Percentiles rank a stretch among this genome's conserved stretches.
Evolutionary conservation across 2,329 filamentous ascomycete species (phyloP).

Genomic region (Colletotrichum ledebouriae): DNA sequence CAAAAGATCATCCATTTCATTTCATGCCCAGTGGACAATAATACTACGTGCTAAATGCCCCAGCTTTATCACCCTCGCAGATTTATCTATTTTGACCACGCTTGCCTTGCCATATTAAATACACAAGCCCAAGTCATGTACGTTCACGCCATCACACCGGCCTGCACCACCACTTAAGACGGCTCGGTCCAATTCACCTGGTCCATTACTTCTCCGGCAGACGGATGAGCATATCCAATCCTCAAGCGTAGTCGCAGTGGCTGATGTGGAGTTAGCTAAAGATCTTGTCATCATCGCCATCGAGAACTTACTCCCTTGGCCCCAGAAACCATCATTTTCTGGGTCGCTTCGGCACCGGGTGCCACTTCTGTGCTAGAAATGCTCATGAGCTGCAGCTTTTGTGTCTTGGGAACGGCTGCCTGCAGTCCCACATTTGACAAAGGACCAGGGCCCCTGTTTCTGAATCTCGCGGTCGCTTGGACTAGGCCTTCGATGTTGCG

Average conservation of each 20-base stretch:
- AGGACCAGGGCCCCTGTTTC: conserved; percentile 77
- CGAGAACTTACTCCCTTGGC: conserved; percentile 84
- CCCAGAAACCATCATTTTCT: conserved; percentile 88
- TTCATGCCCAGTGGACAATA: conserved; percentile 1
- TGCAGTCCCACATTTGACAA: conserved; percentile 87
- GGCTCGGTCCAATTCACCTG: conserved; percentile 98
- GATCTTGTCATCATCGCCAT: background rate
- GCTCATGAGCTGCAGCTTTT: conserved; percentile 91
- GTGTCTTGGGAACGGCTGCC: conserved; percentile 95
- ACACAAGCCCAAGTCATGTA: conserved; percentile 25
- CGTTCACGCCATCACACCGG: background rate
- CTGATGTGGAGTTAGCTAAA: conserved; percentile 60
- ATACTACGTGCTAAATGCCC: background rate
- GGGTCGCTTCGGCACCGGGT: conserved; percentile 85
- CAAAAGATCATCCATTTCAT: background rate
- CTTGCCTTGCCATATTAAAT: conserved; percentile 36
- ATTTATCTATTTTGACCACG: conserved; percentile 34
- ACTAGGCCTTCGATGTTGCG: conserved; percentile 83
- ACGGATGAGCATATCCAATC: conserved; percentile 82
- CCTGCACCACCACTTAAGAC: conserved; percentile 48
- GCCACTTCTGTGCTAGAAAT: conserved; percentile 86
- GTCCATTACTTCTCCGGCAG: conserved; percentile 80
- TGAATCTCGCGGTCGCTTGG: conserved; percentile 87
- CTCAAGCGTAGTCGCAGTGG: conserved; percentile 87
- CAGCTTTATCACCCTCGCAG: conserved; percentile 17